Evolutionary conservation across 2,329 filamentous ascomycete species (phyloP).

Genomic region (Monilinia vaccinii-corymbosi): DNA sequence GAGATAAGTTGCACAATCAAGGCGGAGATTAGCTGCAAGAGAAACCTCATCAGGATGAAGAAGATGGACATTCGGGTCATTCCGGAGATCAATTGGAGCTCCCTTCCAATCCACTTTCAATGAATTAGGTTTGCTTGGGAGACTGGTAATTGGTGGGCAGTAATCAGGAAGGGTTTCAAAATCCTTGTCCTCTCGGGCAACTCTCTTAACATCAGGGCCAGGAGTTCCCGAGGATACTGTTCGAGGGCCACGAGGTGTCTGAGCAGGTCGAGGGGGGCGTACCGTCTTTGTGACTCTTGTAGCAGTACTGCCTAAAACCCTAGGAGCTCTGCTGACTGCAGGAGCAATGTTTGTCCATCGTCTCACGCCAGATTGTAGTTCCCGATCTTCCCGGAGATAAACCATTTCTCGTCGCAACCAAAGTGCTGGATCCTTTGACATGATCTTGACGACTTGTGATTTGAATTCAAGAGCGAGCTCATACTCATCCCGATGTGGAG

Average conservation of each 20-base stretch:
- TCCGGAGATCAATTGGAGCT: conserved; percentile 63
- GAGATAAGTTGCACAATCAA: conserved; percentile 82
- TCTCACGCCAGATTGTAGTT: conserved; percentile 16
- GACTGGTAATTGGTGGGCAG: conserved; percentile 58
- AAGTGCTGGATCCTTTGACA: conserved; percentile 20
- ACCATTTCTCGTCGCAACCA: conserved; percentile 25
- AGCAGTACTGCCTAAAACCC: not conserved
- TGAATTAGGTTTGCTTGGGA: conserved; percentile 57
- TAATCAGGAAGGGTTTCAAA: conserved; percentile 63
- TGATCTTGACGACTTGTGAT: conserved; percentile 38
- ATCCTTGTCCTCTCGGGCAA: conserved; percentile 74
- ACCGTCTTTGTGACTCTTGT: conserved; percentile 5
- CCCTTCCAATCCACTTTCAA: conserved; percentile 87
- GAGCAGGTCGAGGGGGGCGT: conserved; percentile 12
- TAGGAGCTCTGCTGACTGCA: conserved; percentile 6
- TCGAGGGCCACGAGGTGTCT: conserved; percentile 10
- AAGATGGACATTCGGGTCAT: conserved; percentile 58
- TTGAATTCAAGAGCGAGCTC: conserved; percentile 43
- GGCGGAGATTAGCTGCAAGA: conserved; percentile 68
- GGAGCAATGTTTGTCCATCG: conserved; percentile 26
- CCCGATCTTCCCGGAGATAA: conserved; percentile 23
- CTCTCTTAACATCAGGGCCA: conserved; percentile 35
- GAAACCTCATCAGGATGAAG: conserved; percentile 71
- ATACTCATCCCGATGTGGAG: conserved; percentile 46
- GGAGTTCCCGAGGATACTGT: conserved; percentile 20